A percentile compares a stretch with the other conserved stretches of the same genome.
Conservation (phyloP, 2,329 filamentous ascomycete genomes). For the Botrytis cinerea region DNA sequence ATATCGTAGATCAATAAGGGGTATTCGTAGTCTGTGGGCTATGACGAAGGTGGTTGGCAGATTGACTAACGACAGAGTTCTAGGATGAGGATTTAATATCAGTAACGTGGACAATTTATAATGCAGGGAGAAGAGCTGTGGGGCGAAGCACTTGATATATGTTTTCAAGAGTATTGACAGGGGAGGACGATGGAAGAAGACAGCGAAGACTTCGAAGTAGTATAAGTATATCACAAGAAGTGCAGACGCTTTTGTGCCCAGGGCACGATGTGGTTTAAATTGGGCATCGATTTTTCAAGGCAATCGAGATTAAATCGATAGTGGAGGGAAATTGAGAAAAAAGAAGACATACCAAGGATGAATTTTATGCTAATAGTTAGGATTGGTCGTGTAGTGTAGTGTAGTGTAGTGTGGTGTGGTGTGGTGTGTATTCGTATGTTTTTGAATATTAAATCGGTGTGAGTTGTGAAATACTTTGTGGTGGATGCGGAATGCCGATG, state of each 20-base stretch:
- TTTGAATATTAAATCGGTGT: constrained; percentile 1
- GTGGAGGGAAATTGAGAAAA: constrained; percentile 16
- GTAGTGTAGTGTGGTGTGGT: neutral
- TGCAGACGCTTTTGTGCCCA: constrained; percentile 22
- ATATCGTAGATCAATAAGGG: constrained; percentile 29
- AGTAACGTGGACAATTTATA: constrained; percentile 26
- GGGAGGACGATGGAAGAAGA: constrained; percentile 21
- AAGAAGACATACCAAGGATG: constrained; percentile 28
- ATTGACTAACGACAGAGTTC: constrained; percentile 26
- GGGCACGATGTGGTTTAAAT: constrained; percentile 24
- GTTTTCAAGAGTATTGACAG: neutral
- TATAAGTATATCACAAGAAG: constrained; percentile 19
- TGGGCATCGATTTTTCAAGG: neutral
- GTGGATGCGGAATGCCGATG: neutral
- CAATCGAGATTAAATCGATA: constrained; percentile 6
- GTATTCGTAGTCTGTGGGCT: constrained; percentile 7
- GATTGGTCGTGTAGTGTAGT: neutral
- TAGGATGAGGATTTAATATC: constrained; percentile 24
- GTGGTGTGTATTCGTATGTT: constrained; percentile 8
- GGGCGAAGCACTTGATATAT: constrained; percentile 8
- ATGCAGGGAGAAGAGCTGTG: constrained; percentile 20
- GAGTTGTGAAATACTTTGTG: constrained; percentile 1
- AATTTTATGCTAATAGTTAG: constrained; percentile 13
- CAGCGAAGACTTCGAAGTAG: constrained; percentile 12
- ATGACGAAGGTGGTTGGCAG: constrained; percentile 22